phyloP scores from a whole-genome alignment of 805 yeast species.

The Blastobotrys muscicola region DNA sequence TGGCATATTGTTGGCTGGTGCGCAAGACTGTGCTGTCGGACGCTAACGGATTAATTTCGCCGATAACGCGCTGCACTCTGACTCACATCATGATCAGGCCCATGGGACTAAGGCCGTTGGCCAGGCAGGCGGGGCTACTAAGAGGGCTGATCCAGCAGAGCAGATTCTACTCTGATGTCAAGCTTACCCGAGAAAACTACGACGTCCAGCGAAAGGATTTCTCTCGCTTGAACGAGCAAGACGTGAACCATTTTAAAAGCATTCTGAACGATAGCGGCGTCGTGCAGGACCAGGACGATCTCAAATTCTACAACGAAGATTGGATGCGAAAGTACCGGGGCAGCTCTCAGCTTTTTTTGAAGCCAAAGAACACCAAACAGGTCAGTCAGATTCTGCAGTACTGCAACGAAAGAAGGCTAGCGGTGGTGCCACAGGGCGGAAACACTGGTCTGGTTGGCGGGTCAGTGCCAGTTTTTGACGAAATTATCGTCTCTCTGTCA shows the following conservation, averaged over 20 bases:
- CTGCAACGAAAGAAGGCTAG: slow-evolving; percentile 67
- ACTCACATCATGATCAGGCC: too few relatives aligned
- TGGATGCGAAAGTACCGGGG: slow-evolving; percentile 93
- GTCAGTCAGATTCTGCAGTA: slow-evolving; percentile 67
- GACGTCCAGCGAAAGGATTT: slow-evolving; percentile 39
- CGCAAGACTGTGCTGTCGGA: too few relatives aligned
- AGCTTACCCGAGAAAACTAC: slow-evolving; percentile 62
- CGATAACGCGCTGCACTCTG: too few relatives aligned
- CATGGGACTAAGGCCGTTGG: too few relatives aligned
- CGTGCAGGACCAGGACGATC: slow-evolving; percentile 15
- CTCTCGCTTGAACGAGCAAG: slow-evolving; percentile 44
- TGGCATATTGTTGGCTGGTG: too few relatives aligned
- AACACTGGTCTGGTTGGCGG: slow-evolving; percentile 96
- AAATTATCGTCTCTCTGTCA: slow-evolving; percentile 62
- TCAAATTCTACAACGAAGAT: slow-evolving; percentile 64
- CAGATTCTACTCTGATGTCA: background rate
- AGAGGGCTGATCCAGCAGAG: too few relatives aligned
- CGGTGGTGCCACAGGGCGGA: slow-evolving; percentile 95
- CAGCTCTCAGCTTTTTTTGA: slow-evolving; percentile 69
- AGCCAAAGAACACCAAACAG: slow-evolving; percentile 74
- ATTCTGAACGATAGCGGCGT: slow-evolving; percentile 43
- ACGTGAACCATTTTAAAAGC: slow-evolving; percentile 50
- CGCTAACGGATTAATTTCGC: too few relatives aligned
- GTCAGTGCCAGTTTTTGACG: slow-evolving; percentile 86
- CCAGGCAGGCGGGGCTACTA: background rate